phyloP scores from a whole-genome alignment of 1,139 yeast species.

The Nakaseomyces sp. region DNA sequence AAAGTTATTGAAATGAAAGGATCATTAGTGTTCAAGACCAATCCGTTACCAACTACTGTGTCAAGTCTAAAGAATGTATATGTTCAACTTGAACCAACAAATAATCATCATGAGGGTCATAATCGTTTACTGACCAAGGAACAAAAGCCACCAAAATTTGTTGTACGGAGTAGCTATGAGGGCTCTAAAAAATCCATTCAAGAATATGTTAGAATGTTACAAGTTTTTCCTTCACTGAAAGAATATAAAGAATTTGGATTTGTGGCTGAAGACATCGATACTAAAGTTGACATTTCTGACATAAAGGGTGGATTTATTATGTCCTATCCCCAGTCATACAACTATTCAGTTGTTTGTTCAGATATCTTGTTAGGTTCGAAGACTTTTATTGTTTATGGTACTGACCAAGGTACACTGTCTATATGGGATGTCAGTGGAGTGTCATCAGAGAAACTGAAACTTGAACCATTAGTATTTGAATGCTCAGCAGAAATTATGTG shows the following conservation, averaged over 20 bases:
- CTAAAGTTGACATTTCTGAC: slow-evolving; percentile 27
- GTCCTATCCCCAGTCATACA: slow-evolving; percentile 46
- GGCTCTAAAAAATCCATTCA: slow-evolving; percentile 61
- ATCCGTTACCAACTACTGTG: slow-evolving; percentile 45
- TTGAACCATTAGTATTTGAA: slow-evolving; percentile 44
- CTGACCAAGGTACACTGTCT: slow-evolving; percentile 60
- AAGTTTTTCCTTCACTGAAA: slow-evolving; percentile 47
- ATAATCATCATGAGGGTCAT: slow-evolving; percentile 8
- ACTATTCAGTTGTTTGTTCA: slow-evolving; percentile 45
- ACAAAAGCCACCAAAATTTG: slow-evolving; percentile 13
- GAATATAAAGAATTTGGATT: slow-evolving; percentile 67
- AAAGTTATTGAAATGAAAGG: slow-evolving; percentile 25
- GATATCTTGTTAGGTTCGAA: slow-evolving; percentile 50
- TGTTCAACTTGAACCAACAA: slow-evolving; percentile 44
- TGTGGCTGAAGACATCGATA: slow-evolving; percentile 14
- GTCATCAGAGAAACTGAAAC: slow-evolving; percentile 55
- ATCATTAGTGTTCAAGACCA: slow-evolving; percentile 31
- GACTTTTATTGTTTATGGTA: slow-evolving; percentile 67
- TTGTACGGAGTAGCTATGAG: slow-evolving; percentile 45
- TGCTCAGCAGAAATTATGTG: slow-evolving; percentile 42
- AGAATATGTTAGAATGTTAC: slow-evolving; percentile 45
- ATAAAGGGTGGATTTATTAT: slow-evolving; percentile 47
- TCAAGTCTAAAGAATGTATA: slow-evolving; percentile 53
- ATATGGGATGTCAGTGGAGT: slow-evolving; percentile 71
- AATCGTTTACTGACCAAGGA: slow-evolving; percentile 1